Conservation (phyloP, 441 rosid species). For the Gossypium lobatum region DNA sequence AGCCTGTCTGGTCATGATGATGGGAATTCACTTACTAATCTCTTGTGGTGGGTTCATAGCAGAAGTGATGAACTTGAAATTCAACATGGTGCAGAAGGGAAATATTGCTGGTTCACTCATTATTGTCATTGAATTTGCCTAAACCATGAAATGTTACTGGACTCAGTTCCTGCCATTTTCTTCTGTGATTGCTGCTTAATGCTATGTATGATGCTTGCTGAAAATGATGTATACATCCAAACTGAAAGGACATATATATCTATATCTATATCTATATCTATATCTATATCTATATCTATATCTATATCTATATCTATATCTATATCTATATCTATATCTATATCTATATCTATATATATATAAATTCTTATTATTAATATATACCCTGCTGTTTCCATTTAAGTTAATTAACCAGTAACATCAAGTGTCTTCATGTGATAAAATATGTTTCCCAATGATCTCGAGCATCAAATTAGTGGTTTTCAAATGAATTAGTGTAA, state of each 20-base stretch:
- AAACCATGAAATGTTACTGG: neutral
- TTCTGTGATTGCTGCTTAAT: neutral
- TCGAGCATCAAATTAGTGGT: too few species aligned
- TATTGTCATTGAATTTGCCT: conserved; percentile 47
- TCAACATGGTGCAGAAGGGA: conserved; percentile 40
- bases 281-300: too few species aligned
- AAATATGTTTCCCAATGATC: too few species aligned
- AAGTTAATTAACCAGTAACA: neutral
- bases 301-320: too few species aligned
- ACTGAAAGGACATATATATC: neutral
- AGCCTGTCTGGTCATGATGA: conserved; percentile 51
- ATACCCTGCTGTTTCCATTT: neutral
- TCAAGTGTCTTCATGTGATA: too few species aligned
- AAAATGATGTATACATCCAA: neutral
- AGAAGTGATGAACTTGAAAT: conserved; percentile 36
- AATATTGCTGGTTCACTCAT: conserved; percentile 64
- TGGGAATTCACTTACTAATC: conserved; percentile 78
- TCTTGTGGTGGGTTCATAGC: conserved; percentile 89
- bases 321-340: neutral
- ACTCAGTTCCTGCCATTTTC: neutral
- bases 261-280: neutral
- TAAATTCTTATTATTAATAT: too few species aligned
- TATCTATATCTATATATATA: neutral
- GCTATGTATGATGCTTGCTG: neutral
- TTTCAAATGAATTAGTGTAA: too few species aligned